phyloP scores from a whole-genome alignment of 495 filamentous ascomycete species.

The Penicillium cataractarum region DNA sequence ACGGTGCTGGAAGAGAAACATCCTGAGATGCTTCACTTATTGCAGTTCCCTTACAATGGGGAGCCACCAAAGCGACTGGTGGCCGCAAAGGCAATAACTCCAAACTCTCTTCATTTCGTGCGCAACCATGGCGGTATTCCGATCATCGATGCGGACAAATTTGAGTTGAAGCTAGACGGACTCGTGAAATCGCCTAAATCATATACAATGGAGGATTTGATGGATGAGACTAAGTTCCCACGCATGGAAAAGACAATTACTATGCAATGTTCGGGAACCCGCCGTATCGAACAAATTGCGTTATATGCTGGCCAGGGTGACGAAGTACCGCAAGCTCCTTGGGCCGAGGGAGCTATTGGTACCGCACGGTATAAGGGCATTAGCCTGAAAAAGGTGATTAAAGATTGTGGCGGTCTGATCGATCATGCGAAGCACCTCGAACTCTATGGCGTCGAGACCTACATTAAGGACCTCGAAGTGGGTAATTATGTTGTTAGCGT shows the following conservation, averaged over 20 bases:
- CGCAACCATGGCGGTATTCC: slow-evolving; percentile 72
- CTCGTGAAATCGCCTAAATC: slow-evolving; percentile 59
- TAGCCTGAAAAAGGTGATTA: slow-evolving; percentile 68
- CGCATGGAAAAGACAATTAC: slow-evolving; percentile 57
- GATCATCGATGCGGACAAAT: slow-evolving; percentile 57
- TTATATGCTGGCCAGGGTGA: slow-evolving; percentile 67
- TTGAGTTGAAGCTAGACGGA: slow-evolving; percentile 54
- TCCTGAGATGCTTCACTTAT: slow-evolving; percentile 66
- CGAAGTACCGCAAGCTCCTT: slow-evolving; percentile 69
- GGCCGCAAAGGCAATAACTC: slow-evolving; percentile 55
- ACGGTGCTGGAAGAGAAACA: slow-evolving; percentile 63
- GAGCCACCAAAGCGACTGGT: slow-evolving; percentile 59
- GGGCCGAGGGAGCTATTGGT: slow-evolving; percentile 68
- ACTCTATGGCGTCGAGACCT: slow-evolving; percentile 66
- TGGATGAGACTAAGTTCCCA: slow-evolving; percentile 59
- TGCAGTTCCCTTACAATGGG: slow-evolving; percentile 74
- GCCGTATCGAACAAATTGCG: slow-evolving; percentile 66
- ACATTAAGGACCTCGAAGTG: slow-evolving; percentile 64
- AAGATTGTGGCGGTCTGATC: slow-evolving; percentile 62
- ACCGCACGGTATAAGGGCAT: slow-evolving; percentile 67
- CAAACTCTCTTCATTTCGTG: slow-evolving; percentile 63
- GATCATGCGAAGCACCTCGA: slow-evolving; percentile 62
- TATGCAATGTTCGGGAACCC: slow-evolving; percentile 68
- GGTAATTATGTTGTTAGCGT: slow-evolving; percentile 67
- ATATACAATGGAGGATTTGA: slow-evolving; percentile 57